These are phyloP conservation scores for Ilyonectria sp. DNA, from an alignment of 2,329 filamentous ascomycete genomes.

Conservation along the genomic window DNA sequence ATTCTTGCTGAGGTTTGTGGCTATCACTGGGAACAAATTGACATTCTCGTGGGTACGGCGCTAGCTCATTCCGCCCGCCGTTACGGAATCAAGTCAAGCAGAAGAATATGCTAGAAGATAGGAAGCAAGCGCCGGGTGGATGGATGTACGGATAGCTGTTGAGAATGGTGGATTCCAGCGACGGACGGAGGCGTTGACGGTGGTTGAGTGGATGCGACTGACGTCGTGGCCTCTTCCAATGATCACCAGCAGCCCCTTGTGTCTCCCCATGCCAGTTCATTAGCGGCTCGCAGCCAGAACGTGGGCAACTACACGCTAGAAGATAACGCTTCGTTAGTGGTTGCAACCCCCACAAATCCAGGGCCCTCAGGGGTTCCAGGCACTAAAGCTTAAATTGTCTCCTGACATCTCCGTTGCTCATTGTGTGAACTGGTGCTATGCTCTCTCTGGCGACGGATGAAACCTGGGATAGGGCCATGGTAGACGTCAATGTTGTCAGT, in stretches of 20 bases:
- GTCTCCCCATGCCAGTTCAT: not conserved
- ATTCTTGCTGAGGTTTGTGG: slow-evolving; percentile 32
- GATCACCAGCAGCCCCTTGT: slow-evolving; percentile 9
- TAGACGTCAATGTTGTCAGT: too few relatives aligned
- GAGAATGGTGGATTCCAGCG: slow-evolving; percentile 4
- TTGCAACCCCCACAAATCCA: not conserved
- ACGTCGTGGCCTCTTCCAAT: slow-evolving; percentile 27
- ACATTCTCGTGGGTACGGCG: slow-evolving; percentile 14
- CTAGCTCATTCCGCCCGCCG: slow-evolving; percentile 31
- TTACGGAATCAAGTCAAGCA: slow-evolving; percentile 55
- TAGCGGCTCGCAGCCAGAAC: slow-evolving; percentile 1
- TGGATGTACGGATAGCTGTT: not conserved
- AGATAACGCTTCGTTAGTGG: not conserved
- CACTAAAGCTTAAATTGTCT: not conserved
- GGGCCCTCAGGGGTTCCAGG: not conserved
- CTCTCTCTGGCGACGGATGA: too few relatives aligned
- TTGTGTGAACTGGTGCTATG: not conserved
- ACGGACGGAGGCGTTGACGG: not conserved
- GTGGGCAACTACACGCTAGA: not conserved
- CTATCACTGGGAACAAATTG: slow-evolving; percentile 25
- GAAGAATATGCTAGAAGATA: not conserved
- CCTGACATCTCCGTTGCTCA: not conserved
- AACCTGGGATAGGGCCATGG: too few relatives aligned
- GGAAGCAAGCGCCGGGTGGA: not conserved
- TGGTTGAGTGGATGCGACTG: slow-evolving; percentile 1